Evolutionary conservation across 495 filamentous ascomycete genomes (phyloP).

Genomic region (Hypoxylon rickii): DNA sequence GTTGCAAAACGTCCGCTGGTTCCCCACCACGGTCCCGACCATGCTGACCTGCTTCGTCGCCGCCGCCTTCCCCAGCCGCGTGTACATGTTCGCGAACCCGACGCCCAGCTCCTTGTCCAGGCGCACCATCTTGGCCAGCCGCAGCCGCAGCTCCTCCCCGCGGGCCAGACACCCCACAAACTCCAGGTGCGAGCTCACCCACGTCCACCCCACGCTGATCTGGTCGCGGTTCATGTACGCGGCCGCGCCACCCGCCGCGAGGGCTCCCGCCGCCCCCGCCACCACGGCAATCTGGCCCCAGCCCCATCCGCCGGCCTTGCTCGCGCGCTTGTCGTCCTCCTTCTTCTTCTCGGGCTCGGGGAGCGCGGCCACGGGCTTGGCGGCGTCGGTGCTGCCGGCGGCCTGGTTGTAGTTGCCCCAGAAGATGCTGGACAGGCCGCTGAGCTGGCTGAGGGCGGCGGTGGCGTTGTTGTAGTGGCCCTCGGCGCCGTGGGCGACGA

Average conservation of each 20-base stretch:
- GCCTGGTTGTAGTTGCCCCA: constrained; percentile 56
- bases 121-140: constrained; percentile 62
- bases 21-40: constrained; percentile 58
- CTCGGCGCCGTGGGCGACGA: constrained; percentile 88
- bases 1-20: constrained; percentile 79
- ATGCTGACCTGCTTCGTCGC: constrained; percentile 46
- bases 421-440: constrained; percentile 62
- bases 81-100: constrained; percentile 82
- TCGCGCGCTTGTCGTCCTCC: constrained; percentile 39
- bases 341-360: constrained; percentile 40
- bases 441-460: constrained; percentile 69
- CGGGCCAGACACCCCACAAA: constrained; percentile 89
- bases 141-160: constrained; percentile 71
- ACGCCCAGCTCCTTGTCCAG: constrained; percentile 61
- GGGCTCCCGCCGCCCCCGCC: constrained; percentile 77
- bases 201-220: constrained; percentile 70
- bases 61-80: constrained; percentile 72
- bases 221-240: constrained; percentile 83
- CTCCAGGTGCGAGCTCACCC: constrained; percentile 91
- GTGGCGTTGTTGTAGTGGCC: constrained; percentile 77
- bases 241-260: constrained; percentile 85
- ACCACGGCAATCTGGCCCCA: constrained; percentile 87
- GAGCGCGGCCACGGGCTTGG: constrained; percentile 37
- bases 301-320: constrained; percentile 58
- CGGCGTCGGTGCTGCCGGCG: constrained; percentile 36